These are phyloP conservation scores for Populus pruinosa DNA, from an alignment of 345 rosid genomes.

Conservation along the genomic window DNA sequence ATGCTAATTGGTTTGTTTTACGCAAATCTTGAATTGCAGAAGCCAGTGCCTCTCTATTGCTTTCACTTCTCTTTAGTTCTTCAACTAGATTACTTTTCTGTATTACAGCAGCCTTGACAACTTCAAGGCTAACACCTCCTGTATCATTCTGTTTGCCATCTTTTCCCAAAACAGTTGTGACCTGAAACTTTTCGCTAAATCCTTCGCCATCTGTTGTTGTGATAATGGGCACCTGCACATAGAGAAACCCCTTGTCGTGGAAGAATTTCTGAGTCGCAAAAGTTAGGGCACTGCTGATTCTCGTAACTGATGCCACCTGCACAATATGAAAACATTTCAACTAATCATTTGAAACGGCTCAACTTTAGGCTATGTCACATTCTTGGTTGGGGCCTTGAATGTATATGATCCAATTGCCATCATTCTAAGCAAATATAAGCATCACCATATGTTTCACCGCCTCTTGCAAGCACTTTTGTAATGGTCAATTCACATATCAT, in stretches of 20 bases:
- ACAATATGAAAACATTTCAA: conserved; percentile 2
- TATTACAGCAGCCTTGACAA: conserved; percentile 55
- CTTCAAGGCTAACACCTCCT: conserved; percentile 46
- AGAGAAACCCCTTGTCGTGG: conserved; percentile 59
- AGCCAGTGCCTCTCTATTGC: conserved; percentile 68
- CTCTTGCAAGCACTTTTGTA: background rate
- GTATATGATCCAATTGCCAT: background rate
- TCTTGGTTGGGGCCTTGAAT: background rate
- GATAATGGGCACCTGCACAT: conserved; percentile 75
- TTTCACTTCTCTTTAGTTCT: conserved; percentile 74
- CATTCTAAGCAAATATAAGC: background rate
- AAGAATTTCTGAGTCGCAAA: conserved; percentile 70
- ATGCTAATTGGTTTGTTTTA: conserved; percentile 63
- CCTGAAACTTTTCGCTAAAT: conserved; percentile 55
- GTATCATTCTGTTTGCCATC: conserved; percentile 35
- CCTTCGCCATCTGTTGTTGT: conserved; percentile 65
- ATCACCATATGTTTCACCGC: background rate
- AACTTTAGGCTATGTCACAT: background rate
- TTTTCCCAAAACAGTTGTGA: conserved; percentile 42
- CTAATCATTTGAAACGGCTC: background rate
- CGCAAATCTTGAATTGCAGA: conserved; percentile 66
- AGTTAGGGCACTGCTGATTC: conserved; percentile 58
- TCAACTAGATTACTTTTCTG: conserved; percentile 62
- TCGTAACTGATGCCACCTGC: conserved; percentile 77
- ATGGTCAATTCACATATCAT: background rate